Evolutionary conservation across 2,329 filamentous ascomycete genomes (phyloP).

Genomic region (Periconia sp.): DNA sequence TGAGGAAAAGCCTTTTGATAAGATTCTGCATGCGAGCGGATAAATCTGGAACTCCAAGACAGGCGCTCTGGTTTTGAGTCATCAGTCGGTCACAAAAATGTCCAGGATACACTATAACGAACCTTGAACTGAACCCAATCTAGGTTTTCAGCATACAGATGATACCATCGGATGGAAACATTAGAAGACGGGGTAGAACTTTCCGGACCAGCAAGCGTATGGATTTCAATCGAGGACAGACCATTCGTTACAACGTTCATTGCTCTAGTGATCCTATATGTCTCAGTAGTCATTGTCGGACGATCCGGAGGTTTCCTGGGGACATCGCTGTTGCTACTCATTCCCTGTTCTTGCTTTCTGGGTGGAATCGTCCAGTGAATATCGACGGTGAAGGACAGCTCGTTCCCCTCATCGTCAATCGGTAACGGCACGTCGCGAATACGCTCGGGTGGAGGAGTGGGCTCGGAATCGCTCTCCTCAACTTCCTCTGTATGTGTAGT

Average conservation of each 20-base stretch:
- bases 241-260: constrained; percentile 14
- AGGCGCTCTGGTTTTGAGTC: constrained; percentile 14
- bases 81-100: background rate
- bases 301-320: background rate
- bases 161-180: constrained; percentile 28
- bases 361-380: constrained; percentile 6
- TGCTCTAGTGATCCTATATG: constrained; percentile 27
- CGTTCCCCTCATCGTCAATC: constrained; percentile 25
- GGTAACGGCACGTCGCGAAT: constrained; percentile 8
- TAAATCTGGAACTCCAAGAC: constrained; percentile 20
- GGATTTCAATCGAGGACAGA: constrained; percentile 21
- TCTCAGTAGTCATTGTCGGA: constrained; percentile 19
- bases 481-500: constrained; percentile 2
- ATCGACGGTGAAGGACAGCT: constrained; percentile 22
- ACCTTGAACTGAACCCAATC: constrained; percentile 29
- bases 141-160: constrained; percentile 21
- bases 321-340: background rate
- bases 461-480: background rate
- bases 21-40: constrained; percentile 20
- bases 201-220: constrained; percentile 25
- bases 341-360: background rate
- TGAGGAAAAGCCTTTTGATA: constrained; percentile 17
- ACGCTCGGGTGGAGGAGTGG: constrained; percentile 2
- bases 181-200: constrained; percentile 7
- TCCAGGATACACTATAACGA: background rate